Evolutionary conservation across 1,284 basidiomycete genomes (phyloP), one percentile per base, ranked within the genome.

Genomic region (Chondrostereum purpureum): DNA sequence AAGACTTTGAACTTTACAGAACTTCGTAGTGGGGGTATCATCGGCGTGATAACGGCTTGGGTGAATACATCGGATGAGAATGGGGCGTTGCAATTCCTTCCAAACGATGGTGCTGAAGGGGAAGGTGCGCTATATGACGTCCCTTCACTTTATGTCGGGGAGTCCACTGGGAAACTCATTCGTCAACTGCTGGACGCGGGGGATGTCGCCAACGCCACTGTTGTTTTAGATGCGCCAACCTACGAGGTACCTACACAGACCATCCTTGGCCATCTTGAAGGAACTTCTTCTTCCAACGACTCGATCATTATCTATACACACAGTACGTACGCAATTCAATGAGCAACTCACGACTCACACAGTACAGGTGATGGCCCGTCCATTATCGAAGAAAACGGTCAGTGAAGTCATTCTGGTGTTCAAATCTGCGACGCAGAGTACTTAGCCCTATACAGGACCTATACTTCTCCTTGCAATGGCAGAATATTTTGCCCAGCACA

Each of bases 331-430:
- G 24, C 4, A 10, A 20, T 31, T 4, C 14, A 17, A 6, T 38
- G 3, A 24, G 8, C 6, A 12, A 2, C 19, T 31, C 11, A 18
- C 34, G 12, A 18, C 16, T 5, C 34, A 31, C 13, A 8, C 27
- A 23, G 21, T 12, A 37, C 20, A 61, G 59, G 59, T 43, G 59
- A 61, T 39, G 59, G 59, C n/a, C 59, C 59, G 3, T 54, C 55
- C 4, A 60, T 61, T 18, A 51, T 61, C 23, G 58, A 61, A 48
- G 58, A 61, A 34, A 61, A 61, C 37, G 59, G 59, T 58, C 17
- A 41, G 47, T 47, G 10, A 31, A n/a, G n/a, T 31, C 27, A 31
- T 31, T 27, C 33, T 27, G 27, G 35, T 33, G 39, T 16, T 16
- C 6, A 42, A 14, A 5, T 22, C 20, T 42, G 5, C 10, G 2